Percentiles rank a stretch among this genome's conserved stretches.
These are phyloP conservation scores for Hypoxylon intermedium DNA, from an alignment of 495 filamentous ascomycete genomes.

Conservation along the genomic window DNA sequence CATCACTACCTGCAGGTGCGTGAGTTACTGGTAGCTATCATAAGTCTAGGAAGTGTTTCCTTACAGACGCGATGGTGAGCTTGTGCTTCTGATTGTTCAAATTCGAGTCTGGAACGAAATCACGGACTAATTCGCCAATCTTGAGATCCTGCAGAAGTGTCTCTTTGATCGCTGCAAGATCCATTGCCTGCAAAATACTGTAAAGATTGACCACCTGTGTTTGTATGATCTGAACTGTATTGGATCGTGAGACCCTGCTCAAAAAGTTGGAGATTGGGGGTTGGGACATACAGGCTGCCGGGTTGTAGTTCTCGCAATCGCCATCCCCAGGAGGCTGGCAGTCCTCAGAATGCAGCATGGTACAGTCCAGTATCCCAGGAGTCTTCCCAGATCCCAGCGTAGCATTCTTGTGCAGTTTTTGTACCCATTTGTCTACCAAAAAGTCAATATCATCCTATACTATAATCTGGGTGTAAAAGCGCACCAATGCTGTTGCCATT, in stretches of 20 bases:
- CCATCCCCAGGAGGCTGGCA: neutral
- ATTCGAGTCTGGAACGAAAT: neutral
- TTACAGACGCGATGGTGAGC: neutral
- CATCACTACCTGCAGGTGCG: neutral
- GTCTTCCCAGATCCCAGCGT: neutral
- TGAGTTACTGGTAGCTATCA: neutral
- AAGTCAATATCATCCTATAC: neutral
- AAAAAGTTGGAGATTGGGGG: neutral
- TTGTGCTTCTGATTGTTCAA: neutral
- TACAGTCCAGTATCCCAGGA: neutral
- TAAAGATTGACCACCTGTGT: conserved; percentile 1
- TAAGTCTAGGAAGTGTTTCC: neutral
- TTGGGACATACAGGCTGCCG: neutral
- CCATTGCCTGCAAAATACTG: conserved; percentile 3
- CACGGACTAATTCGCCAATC: neutral
- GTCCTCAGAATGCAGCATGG: neutral
- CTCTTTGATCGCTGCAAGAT: conserved; percentile 1
- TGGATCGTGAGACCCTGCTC: neutral
- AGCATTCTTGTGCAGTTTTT: conserved; percentile 7
- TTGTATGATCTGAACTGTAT: neutral
- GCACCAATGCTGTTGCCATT: neutral
- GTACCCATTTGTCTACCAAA: neutral
- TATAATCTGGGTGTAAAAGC: neutral
- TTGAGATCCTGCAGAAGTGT: neutral
- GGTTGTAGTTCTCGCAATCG: conserved; percentile 1